Conservation (phyloP, 2,329 filamentous ascomycete species). For the Cercospora sojina region DNA sequence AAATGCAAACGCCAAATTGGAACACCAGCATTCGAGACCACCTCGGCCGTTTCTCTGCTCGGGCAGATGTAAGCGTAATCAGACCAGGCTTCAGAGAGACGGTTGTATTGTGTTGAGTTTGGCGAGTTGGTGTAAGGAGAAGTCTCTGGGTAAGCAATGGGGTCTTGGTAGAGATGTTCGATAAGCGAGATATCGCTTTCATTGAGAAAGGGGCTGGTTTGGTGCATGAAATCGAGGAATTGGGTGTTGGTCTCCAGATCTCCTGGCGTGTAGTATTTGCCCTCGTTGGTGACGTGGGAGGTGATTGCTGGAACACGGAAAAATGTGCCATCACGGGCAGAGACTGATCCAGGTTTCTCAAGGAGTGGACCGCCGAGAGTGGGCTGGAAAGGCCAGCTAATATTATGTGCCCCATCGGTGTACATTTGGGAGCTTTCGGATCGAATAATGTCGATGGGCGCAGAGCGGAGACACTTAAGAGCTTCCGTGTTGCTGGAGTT, state of each 20-base stretch:
- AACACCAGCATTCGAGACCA: constrained; percentile 28
- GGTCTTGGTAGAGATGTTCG: constrained; percentile 61
- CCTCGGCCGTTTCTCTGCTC: constrained; percentile 58
- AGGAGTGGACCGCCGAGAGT: constrained; percentile 45
- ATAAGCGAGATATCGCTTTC: constrained; percentile 55
- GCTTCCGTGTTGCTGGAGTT: constrained; percentile 16
- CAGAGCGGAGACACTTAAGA: constrained; percentile 15
- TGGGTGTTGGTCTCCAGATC: constrained; percentile 49
- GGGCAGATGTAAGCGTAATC: constrained; percentile 66
- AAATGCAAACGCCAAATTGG: constrained; percentile 20
- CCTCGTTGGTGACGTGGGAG: constrained; percentile 70
- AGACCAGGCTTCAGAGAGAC: constrained; percentile 61
- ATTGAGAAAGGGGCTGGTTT: constrained; percentile 60
- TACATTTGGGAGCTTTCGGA: constrained; percentile 20
- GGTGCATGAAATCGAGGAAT: constrained; percentile 61
- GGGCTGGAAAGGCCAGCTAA: constrained; percentile 22
- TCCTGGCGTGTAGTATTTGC: constrained; percentile 61
- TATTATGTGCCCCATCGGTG: constrained; percentile 8
- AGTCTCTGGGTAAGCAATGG: constrained; percentile 41
- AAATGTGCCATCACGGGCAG: constrained; percentile 36
- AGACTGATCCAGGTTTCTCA: constrained; percentile 44
- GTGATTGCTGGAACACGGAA: constrained; percentile 63
- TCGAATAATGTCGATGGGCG: constrained; percentile 16
- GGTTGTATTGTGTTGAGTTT: constrained; percentile 50
- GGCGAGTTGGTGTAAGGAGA: constrained; percentile 45